phyloP scores from a whole-genome alignment of 2,329 filamentous ascomycete genomes.

The Alternaria longipes region DNA sequence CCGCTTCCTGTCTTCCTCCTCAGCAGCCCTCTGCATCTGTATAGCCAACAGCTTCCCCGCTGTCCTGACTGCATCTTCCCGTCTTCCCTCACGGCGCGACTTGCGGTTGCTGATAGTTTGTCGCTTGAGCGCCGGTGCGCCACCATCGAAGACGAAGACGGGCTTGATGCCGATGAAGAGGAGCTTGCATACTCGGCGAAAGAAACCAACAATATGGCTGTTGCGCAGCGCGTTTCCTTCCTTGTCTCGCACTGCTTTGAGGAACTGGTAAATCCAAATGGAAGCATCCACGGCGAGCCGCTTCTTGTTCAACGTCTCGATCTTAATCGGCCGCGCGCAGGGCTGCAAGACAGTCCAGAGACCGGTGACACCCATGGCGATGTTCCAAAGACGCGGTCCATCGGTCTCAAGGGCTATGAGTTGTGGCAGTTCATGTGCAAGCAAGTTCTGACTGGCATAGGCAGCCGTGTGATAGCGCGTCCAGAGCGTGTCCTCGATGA shows the following conservation, averaged over 20 bases:
- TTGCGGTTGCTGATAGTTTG: conserved; percentile 86
- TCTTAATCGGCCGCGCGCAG: conserved; percentile 92
- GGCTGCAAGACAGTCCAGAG: conserved; percentile 97
- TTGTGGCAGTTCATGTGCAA: neutral
- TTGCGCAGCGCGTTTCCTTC: conserved; percentile 97
- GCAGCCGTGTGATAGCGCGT: conserved; percentile 34
- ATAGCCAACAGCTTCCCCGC: conserved; percentile 90
- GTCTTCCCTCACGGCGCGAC: conserved; percentile 80
- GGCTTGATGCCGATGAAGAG: conserved; percentile 96
- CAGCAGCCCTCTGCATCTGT: conserved; percentile 90
- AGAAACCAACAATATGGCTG: conserved; percentile 96
- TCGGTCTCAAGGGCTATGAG: conserved; percentile 11
- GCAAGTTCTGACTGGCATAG: conserved; percentile 1
- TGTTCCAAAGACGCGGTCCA: conserved; percentile 21
- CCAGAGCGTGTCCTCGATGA: conserved; percentile 26
- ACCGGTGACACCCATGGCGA: conserved; percentile 91
- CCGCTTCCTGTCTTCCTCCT: conserved; percentile 80
- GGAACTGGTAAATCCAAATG: conserved; percentile 99
- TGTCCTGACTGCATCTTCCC: conserved; percentile 91
- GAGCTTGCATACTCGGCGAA: conserved; percentile 96
- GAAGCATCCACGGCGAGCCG: conserved; percentile 96
- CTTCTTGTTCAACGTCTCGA: conserved; percentile 95
- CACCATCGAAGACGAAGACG: conserved; percentile 98
- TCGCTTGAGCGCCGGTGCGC: conserved; percentile 87
- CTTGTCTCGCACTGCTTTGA: conserved; percentile 98